phyloP scores from a whole-genome alignment of 2,329 filamentous ascomycete species.

The Calonectria honghensis region DNA sequence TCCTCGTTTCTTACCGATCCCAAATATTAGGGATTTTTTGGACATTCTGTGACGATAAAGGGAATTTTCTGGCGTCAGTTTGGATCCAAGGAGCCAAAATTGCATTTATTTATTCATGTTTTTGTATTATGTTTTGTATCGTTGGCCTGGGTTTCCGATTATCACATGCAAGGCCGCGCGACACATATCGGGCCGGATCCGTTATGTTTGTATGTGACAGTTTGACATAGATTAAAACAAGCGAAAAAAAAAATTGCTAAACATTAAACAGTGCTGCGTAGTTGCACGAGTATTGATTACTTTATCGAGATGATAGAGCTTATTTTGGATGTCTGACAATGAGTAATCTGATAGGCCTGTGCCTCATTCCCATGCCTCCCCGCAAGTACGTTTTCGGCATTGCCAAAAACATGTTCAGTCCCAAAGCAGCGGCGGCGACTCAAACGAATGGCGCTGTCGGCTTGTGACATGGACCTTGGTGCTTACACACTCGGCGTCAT shows the following conservation, averaged over 20 bases:
- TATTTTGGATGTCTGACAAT: neutral
- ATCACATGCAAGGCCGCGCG: neutral
- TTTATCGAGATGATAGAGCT: neutral
- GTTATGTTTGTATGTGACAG: neutral
- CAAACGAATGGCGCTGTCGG: neutral
- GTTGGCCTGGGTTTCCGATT: neutral
- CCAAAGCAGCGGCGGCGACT: constrained; percentile 13
- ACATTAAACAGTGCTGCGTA: neutral
- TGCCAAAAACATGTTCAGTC: neutral
- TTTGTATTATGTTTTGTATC: neutral
- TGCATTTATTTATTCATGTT: neutral
- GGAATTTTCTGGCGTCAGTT: neutral
- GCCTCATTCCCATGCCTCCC: no score
- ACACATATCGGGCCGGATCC: neutral
- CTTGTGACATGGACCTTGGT: neutral
- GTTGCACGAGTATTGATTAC: neutral
- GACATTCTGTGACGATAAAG: neutral
- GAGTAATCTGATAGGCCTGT: neutral
- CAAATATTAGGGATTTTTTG: no score
- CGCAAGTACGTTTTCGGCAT: neutral
- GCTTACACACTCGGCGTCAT: constrained; percentile 12
- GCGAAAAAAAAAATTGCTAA: neutral
- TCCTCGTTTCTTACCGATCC: neutral
- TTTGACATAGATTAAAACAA: neutral
- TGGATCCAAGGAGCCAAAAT: neutral